A percentile compares a stretch with the other conserved stretches of the same genome.
These are phyloP conservation scores for Mrakia hoshinonis DNA, from an alignment of 768 basidiomycete species.

Conservation along the genomic window DNA sequence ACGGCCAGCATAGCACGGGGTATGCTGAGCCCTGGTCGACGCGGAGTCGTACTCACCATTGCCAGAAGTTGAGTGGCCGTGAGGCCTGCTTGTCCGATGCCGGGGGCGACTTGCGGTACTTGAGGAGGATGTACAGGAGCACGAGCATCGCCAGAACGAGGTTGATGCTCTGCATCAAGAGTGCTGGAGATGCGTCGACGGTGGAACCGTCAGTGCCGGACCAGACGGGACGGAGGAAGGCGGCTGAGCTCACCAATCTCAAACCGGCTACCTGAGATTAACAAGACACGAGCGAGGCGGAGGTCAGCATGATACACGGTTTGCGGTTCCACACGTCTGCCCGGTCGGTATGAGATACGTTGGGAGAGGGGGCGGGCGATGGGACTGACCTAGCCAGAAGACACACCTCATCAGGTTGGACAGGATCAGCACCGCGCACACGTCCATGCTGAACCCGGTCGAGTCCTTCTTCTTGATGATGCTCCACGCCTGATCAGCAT, in stretches of 20 bases:
- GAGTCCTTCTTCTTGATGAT: slow-evolving; percentile 21
- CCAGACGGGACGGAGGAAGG: too few species aligned
- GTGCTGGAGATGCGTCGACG: not conserved
- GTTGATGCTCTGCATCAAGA: slow-evolving; percentile 23
- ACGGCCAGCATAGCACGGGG: not conserved
- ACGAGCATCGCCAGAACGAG: slow-evolving; percentile 25
- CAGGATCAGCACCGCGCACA: slow-evolving; percentile 23
- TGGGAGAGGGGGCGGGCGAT: not conserved
- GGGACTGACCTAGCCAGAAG: slow-evolving; percentile 5
- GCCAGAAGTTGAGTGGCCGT: slow-evolving; percentile 25
- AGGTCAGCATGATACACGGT: not conserved
- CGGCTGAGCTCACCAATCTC: not conserved
- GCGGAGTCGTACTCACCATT: slow-evolving; percentile 10
- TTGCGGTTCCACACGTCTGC: too few species aligned
- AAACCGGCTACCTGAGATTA: not conserved
- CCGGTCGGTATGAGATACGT: too few species aligned
- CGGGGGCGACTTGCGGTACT: slow-evolving; percentile 1
- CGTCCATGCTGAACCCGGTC: slow-evolving; percentile 20
- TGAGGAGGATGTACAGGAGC: slow-evolving; percentile 24
- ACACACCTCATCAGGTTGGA: slow-evolving; percentile 16
- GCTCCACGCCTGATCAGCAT: slow-evolving; percentile 18
- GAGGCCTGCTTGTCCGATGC: not conserved
- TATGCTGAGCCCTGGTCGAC: not conserved
- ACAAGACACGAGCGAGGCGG: not conserved
- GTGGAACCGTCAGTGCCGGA: too few species aligned